Percentiles rank a stretch among this genome's conserved stretches.
phyloP scores from a whole-genome alignment of 2,329 filamentous ascomycete genomes.

The Thielaviopsis ethacetica region DNA sequence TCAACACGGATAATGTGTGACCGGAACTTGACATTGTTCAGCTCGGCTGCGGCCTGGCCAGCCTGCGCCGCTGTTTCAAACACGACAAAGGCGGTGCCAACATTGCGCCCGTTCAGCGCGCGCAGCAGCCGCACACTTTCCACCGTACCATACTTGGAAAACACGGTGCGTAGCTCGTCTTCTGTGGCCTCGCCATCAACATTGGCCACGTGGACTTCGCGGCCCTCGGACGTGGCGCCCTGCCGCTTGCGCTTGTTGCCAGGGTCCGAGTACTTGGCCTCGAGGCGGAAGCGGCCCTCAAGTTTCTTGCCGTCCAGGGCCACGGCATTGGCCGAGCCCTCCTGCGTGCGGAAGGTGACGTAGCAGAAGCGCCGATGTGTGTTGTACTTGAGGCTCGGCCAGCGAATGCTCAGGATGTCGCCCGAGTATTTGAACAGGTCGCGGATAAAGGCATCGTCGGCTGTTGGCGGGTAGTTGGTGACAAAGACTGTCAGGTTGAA shows the following conservation, averaged over 20 bases:
- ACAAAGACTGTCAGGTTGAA: constrained; percentile 72
- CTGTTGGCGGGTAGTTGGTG: constrained; percentile 70
- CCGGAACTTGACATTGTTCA: constrained; percentile 56
- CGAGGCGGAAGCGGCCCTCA: constrained; percentile 50
- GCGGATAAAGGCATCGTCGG: constrained; percentile 54
- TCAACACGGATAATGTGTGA: constrained; percentile 52
- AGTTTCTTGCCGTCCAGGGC: constrained; percentile 52
- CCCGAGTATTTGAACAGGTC: constrained; percentile 59
- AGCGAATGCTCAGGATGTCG: constrained; percentile 69
- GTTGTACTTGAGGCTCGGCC: constrained; percentile 82
- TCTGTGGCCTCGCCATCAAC: constrained; percentile 47
- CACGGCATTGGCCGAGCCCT: constrained; percentile 55
- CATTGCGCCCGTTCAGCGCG: constrained; percentile 49
- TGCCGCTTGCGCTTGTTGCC: constrained; percentile 58
- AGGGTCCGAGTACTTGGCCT: constrained; percentile 75
- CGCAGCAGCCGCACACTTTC: constrained; percentile 55
- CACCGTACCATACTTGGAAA: constrained; percentile 60
- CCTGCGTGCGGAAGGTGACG: constrained; percentile 61
- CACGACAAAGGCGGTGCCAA: constrained; percentile 67
- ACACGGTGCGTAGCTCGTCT: constrained; percentile 51
- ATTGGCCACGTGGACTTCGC: constrained; percentile 67
- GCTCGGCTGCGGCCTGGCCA: constrained; percentile 44
- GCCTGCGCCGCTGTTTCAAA: constrained; percentile 58
- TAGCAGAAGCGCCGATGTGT: constrained; percentile 89
- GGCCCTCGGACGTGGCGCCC: constrained; percentile 69